These are phyloP conservation scores for Hericium rajendrae DNA, from an alignment of 768 basidiomycete species.

Conservation along the genomic window DNA sequence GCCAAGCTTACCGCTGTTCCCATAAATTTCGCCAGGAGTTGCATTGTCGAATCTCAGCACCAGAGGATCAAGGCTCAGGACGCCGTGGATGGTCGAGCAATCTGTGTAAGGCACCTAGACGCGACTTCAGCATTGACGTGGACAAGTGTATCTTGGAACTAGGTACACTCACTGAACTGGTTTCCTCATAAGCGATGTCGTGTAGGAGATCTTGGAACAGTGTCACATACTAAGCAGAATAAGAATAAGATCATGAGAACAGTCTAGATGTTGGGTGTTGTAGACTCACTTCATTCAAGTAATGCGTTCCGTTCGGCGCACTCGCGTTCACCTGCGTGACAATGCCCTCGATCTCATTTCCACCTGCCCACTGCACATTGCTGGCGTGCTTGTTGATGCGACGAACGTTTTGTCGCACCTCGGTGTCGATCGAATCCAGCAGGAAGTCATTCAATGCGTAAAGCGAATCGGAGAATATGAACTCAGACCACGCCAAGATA, in stretches of 20 bases:
- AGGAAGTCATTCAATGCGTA: constrained; percentile 48
- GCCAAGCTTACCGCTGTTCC: constrained; percentile 34
- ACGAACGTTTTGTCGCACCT: constrained; percentile 48
- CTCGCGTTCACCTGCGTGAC: constrained; percentile 28
- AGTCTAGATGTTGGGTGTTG: neutral
- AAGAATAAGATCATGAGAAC: neutral
- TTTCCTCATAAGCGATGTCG: constrained; percentile 37
- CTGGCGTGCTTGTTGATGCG: constrained; percentile 48
- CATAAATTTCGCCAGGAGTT: constrained; percentile 44
- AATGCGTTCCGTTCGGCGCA: constrained; percentile 35
- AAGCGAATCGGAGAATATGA: constrained; percentile 48
- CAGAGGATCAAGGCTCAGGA: constrained; percentile 48
- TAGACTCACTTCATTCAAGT: constrained; percentile 36
- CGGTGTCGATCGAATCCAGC: constrained; percentile 40
- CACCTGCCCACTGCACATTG: constrained; percentile 50
- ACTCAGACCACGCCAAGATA: constrained; percentile 52
- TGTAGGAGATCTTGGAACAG: constrained; percentile 46
- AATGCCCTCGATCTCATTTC: constrained; percentile 53
- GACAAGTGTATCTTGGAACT: too few relatives aligned
- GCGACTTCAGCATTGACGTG: too few relatives aligned
- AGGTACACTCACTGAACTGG: constrained; percentile 31
- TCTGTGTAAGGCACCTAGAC: constrained; percentile 46
- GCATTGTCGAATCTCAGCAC: constrained; percentile 39
- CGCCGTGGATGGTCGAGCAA: constrained; percentile 48
- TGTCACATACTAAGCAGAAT: constrained; percentile 30